A percentile compares a stretch with the other conserved stretches of the same genome.
Evolutionary conservation across 257 asterid species (phyloP).

Genomic region (Penstemon newberryi): DNA sequence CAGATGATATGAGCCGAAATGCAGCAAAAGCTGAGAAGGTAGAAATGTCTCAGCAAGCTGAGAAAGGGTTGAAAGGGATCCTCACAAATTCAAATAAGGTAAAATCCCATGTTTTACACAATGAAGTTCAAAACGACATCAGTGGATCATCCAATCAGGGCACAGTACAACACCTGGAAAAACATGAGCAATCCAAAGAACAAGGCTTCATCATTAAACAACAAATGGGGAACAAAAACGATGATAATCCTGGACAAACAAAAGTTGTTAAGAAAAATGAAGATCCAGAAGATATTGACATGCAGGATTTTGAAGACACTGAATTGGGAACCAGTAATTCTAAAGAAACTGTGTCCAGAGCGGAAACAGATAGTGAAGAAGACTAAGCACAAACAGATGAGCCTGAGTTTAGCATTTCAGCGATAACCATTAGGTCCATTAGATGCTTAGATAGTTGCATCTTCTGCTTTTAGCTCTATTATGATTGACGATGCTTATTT

Average conservation of each 20-base stretch:
- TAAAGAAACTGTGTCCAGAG: neutral
- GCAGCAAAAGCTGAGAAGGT: neutral
- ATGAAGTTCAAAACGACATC: neutral
- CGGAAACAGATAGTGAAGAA: neutral
- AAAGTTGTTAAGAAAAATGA: neutral
- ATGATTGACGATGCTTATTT: too few species aligned
- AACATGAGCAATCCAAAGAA: neutral
- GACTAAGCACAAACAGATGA: neutral
- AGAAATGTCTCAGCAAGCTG: neutral
- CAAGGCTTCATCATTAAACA: neutral
- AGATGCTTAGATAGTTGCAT: too few species aligned
- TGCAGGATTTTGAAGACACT: constrained; percentile 7
- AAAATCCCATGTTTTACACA: neutral
- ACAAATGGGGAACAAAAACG: neutral
- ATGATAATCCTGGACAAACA: neutral
- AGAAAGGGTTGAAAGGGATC: neutral
- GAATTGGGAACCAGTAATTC: neutral
- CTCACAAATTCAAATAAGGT: neutral
- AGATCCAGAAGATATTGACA: neutral
- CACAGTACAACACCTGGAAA: neutral
- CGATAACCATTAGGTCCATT: too few species aligned
- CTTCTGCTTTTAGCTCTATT: too few species aligned
- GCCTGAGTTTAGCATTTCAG: constrained; percentile 1
- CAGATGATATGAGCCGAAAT: neutral
- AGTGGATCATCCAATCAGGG: neutral